Conservation (phyloP, 2,329 filamentous ascomycete genomes). For the Neofusicoccum ribis region DNA sequence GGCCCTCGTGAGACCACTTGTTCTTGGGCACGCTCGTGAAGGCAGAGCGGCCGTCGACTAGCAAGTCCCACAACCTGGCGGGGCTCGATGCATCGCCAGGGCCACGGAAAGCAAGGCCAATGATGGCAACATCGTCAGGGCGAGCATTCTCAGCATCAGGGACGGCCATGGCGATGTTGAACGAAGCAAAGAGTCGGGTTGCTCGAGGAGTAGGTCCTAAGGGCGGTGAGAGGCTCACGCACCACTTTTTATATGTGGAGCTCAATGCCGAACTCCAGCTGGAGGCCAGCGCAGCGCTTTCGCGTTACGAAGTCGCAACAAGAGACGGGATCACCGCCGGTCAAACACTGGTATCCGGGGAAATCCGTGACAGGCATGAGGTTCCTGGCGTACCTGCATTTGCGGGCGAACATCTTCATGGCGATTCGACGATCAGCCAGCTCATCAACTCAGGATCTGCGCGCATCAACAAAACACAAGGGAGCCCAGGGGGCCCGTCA, state of each 20-base stretch:
- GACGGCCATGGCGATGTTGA: slow-evolving; percentile 12
- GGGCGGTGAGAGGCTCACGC: slow-evolving; percentile 17
- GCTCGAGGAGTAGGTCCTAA: slow-evolving; percentile 2
- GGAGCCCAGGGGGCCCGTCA: not conserved
- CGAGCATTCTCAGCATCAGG: slow-evolving; percentile 15
- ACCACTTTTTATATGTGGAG: slow-evolving; percentile 18
- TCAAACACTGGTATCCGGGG: not conserved
- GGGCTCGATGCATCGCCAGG: slow-evolving; percentile 30
- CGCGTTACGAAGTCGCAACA: not conserved
- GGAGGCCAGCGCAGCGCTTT: not conserved
- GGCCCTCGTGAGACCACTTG: slow-evolving; percentile 34
- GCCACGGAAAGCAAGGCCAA: slow-evolving; percentile 23
- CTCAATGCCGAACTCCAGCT: slow-evolving; percentile 20
- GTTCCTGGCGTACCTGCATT: slow-evolving; percentile 4
- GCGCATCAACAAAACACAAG: not conserved
- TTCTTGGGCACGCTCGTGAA: slow-evolving; percentile 25
- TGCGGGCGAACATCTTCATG: not conserved
- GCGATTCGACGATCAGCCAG: slow-evolving; percentile 11
- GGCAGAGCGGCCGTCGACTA: not conserved
- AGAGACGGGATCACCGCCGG: not conserved
- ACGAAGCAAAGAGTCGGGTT: not conserved
- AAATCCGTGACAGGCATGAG: not conserved
- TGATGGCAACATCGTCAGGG: slow-evolving; percentile 21
- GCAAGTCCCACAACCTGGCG: slow-evolving; percentile 36
- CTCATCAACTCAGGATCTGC: slow-evolving; percentile 11